Conservation (phyloP, 2,329 filamentous ascomycete genomes). For the Curvularia verruculosa region DNA sequence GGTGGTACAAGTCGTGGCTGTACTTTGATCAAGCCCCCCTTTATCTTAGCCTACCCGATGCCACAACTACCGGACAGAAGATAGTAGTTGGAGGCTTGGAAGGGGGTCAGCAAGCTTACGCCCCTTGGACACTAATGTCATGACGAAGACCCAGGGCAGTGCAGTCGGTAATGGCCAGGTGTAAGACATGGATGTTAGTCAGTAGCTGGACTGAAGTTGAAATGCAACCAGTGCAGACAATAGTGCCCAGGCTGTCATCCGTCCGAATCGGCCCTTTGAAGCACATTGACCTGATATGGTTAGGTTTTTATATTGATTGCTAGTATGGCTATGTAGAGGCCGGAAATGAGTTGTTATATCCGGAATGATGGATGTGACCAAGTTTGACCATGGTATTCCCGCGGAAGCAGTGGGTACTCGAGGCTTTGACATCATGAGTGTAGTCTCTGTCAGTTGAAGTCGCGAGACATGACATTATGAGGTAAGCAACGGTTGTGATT, state of each 20-base stretch:
- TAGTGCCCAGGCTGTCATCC: neutral
- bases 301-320: neutral
- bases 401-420: neutral
- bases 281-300: neutral
- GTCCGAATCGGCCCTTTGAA: neutral
- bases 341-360: neutral
- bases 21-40: neutral
- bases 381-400: neutral
- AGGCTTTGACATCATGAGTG: neutral
- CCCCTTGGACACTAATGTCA: neutral
- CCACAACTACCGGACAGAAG: neutral
- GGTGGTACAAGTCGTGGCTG: neutral
- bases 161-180: neutral
- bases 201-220: neutral
- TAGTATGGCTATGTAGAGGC: neutral
- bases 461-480: neutral
- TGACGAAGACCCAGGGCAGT: neutral
- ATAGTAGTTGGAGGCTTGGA: neutral
- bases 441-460: neutral
- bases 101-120: conserved; percentile 1
- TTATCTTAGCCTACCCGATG: neutral
- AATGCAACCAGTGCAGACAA: neutral
- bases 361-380: neutral
- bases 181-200: neutral
- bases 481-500: neutral